phyloP scores from a whole-genome alignment of 2,329 filamentous ascomycete species.

The Cadophora malorum region DNA sequence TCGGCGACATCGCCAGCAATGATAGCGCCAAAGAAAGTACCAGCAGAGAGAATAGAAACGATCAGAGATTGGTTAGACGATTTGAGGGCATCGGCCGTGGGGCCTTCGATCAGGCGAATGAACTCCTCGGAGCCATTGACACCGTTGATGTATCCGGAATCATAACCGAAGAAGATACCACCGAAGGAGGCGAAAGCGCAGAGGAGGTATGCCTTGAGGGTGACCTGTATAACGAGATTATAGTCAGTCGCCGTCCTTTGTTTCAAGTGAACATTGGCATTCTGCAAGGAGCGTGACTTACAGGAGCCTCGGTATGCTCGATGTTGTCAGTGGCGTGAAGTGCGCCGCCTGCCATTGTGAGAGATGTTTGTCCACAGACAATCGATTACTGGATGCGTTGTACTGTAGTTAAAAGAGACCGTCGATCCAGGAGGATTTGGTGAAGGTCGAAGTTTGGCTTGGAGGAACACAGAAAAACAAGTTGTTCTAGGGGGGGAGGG shows the following conservation, averaged over 20 bases:
- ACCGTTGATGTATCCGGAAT: conserved; percentile 77
- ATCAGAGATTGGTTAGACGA: conserved; percentile 62
- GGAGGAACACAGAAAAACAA: neutral
- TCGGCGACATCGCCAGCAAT: conserved; percentile 81
- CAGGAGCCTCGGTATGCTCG: conserved; percentile 67
- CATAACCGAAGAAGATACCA: conserved; percentile 65
- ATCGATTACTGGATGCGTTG: neutral
- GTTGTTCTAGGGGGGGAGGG: neutral
- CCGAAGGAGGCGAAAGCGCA: conserved; percentile 74
- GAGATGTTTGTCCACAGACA: conserved; percentile 11
- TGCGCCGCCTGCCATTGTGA: conserved; percentile 19
- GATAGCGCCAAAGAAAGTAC: conserved; percentile 82
- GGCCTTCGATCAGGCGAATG: conserved; percentile 32
- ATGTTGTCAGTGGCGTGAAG: conserved; percentile 52
- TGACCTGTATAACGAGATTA: conserved; percentile 47
- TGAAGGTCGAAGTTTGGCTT: conserved; percentile 10
- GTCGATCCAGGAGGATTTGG: neutral
- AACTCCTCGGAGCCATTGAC: conserved; percentile 58
- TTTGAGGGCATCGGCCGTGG: conserved; percentile 61
- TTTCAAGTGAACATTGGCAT: neutral
- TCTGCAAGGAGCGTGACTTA: neutral
- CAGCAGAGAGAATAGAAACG: conserved; percentile 66
- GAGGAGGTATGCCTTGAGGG: conserved; percentile 70
- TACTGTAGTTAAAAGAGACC: neutral
- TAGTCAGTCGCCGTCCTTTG: neutral